A percentile compares a stretch with the other conserved stretches of the same genome.
Conservation (phyloP, 345 rosid species). For the Gossypium turneri region DNA sequence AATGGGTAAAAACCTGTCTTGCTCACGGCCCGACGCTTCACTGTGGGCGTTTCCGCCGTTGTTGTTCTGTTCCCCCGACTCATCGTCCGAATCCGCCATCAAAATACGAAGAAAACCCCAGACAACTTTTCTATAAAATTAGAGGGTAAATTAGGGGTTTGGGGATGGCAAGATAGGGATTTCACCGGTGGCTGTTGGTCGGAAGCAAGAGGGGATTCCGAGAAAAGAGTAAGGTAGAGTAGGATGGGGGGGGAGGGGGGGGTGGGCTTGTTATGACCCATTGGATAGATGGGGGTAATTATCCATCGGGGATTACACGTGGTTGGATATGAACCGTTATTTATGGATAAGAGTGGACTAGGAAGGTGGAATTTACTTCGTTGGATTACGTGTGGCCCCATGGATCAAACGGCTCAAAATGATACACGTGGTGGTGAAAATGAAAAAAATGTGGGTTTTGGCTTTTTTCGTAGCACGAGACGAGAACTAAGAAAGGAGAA, state of each 20-base stretch:
- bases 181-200: slow-evolving; percentile 9
- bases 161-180: background rate
- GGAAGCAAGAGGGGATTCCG: background rate
- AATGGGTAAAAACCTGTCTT: slow-evolving; percentile 61
- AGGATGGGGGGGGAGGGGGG: background rate
- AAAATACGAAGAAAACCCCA: background rate
- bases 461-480: background rate
- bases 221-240: background rate
- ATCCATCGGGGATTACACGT: slow-evolving; percentile 41
- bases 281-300: slow-evolving; percentile 46
- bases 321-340: slow-evolving; percentile 39
- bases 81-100: slow-evolving; percentile 78
- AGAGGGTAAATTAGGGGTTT: background rate
- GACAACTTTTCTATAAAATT: background rate
- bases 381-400: slow-evolving; percentile 28
- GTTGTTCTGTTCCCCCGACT: slow-evolving; percentile 49
- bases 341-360: slow-evolving; percentile 47
- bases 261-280: slow-evolving; percentile 36
- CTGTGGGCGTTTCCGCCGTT: slow-evolving; percentile 24
- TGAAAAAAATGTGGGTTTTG: background rate
- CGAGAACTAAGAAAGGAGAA: too few relatives aligned
- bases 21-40: slow-evolving; percentile 50
- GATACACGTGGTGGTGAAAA: slow-evolving; percentile 17
- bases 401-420: background rate
- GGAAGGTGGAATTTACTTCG: slow-evolving; percentile 19